Conservation (phyloP, 345 rosid species). For the Carallia brachiata region DNA sequence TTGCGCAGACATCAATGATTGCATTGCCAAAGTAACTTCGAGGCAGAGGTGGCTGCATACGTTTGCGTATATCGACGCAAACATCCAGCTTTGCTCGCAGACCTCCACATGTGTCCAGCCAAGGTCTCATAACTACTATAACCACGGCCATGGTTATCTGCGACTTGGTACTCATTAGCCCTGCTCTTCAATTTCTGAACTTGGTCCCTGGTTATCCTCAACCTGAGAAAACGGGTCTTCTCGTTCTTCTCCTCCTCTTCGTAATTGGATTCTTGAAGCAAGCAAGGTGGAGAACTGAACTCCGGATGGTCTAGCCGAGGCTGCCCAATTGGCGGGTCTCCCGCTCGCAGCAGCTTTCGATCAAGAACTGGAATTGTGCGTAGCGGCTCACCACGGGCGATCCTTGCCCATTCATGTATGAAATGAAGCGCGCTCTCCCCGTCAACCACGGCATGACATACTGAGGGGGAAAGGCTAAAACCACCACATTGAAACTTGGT, state of each 20-base stretch:
- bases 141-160: constrained; percentile 13
- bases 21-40: constrained; percentile 40
- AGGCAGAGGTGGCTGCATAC: constrained; percentile 38
- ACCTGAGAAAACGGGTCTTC: constrained; percentile 39
- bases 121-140: constrained; percentile 43
- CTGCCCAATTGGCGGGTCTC: neutral
- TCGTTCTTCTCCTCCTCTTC: constrained; percentile 28
- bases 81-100: constrained; percentile 43
- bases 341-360: neutral
- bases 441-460: neutral
- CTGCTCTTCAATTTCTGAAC: constrained; percentile 40
- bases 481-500: neutral
- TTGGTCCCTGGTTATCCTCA: constrained; percentile 40
- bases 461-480: neutral
- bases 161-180: constrained; percentile 30
- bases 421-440: neutral
- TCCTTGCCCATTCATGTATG: neutral
- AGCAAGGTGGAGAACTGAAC: constrained; percentile 29
- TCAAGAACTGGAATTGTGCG: neutral
- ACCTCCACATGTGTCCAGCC: constrained; percentile 35
- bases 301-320: neutral
- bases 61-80: constrained; percentile 38
- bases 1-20: constrained; percentile 36
- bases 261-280: constrained; percentile 37
- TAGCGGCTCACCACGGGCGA: neutral